Base-by-base conservation (phyloP, 176 grass and related monocot species). In the Tillandsia leiboldiana region DNA sequence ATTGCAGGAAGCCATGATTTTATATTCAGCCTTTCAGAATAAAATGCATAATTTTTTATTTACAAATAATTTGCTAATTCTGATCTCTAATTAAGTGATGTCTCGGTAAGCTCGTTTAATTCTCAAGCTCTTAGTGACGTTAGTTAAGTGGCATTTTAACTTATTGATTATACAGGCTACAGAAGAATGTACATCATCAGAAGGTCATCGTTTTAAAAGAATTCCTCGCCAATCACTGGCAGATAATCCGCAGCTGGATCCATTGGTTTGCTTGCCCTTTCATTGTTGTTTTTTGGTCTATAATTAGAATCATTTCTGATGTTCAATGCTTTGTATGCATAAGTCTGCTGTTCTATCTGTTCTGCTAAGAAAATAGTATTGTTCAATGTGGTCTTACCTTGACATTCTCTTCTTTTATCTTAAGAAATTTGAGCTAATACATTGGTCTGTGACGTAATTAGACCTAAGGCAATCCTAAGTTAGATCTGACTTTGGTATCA, bases 181-280 rank as follows among this genome's bases (percentile, higher is more conserved):
- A 72, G 79, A 79, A 70, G 80, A 85, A 59, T 85, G 68, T 49
- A 73, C 64, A 65, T 70, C 86, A 9, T 77, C 79, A 13, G 84
- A 86, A 76, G 86, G 88, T 17, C 88, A 84, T 67, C 79, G 92
- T 67, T 96, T 96, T 80, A 91, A 75, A 78, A 75, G 81, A 72
- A 84, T 89, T 77, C 83, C 83, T 72, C 79, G 78, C 73, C 86
- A 83, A 72, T 63, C 82, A 9, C 87, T 76, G 50, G 75, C 66
- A 64, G 81, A 77, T 77, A 83, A 79, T 63, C 71, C 75, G 56
- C 86, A 92, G 52, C 79, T 85, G 68, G 81, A 92, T 87, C 88
- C 88, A 69, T 69, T 89, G 83, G 92, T 92, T 87, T 23, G 82
- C 76, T 48, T 64, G 42, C 3, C 62, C 33, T 42, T 70, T 13